Evolutionary conservation across 495 filamentous ascomycete species (phyloP), one percentile per base, ranked within the genome.

Genomic region (Rostrohypoxylon terebratum): DNA sequence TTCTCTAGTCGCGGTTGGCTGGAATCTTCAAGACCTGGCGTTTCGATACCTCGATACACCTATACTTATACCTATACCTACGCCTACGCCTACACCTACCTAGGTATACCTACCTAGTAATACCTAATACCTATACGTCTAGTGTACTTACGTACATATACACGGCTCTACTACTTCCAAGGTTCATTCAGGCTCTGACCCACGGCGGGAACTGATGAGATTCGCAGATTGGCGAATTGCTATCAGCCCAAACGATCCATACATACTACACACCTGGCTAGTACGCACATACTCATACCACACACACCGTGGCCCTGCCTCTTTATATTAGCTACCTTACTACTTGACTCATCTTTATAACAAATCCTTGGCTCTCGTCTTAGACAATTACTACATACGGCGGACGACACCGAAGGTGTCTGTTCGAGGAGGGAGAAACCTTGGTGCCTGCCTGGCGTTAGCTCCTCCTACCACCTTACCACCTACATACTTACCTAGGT

Each of bases 151-250:
- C 45, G 25, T 59, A 58, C 51, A 42, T 14, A 42, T 14, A 14
- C 38, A 38, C 38, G 13, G 13, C 11, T 38, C 34, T 38, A 38
- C 11, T 13, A 38, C 34, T 38, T 38, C 34, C 34, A 38, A 13
- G 34, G 13, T n/a, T 42, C 38, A 42, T 16, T 31, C 16, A 62
- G 66, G 47, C 61, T 61, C 16, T 66, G 66, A 55, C 66, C 66
- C 61, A 69, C 71, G 59, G 59, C 60, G 61, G 47, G 38, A 31
- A 69, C 61, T 63, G 62, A 57, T 51, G 62, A 69, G 58, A 74
- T 69, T 69, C 62, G 57, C 61, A 69, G 66, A 69, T 66, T 65
- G 40, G 66, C 62, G 71, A 74, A 69, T 65, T 65, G 28, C 31
- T 63, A 62, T 44, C 42, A 67, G 34, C 61, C 48, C 48, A 14